Evolutionary conservation across 495 filamentous ascomycete genomes (phyloP), one percentile per base, ranked within the genome.

Genomic region (Daldinia caldariorum): DNA sequence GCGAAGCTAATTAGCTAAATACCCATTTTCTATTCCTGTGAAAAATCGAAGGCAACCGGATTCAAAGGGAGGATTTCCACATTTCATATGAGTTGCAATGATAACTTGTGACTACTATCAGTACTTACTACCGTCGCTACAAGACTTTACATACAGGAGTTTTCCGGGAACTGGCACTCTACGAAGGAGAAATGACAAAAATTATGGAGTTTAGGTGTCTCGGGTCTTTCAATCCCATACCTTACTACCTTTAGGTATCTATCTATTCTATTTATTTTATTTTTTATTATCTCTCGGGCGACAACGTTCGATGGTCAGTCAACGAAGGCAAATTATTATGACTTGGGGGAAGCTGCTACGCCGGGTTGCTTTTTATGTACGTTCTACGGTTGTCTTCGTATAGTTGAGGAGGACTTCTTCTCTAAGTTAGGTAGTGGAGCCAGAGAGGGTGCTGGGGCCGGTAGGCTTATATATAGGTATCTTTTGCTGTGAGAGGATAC

Each of bases 1-100:
- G 43, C 41, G 32, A 57, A 61, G 58, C 32, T 56, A 60, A 50
- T 70, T 53, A 66, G 37, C 61, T 64, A 50, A 61, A 70, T 70
- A 70, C 61, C 67, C 67, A 51, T 38, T 53, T 53, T 32, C 26
- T 61, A 58, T 39, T 12, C 49, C 18, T 35, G 20, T 57, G 20
- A 22, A 22, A 64, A 22, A 69, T 58, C 31, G 50, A 18, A 47
- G 54, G 67, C 61, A 16, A 50, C 56, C 41, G 34, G 29, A 43
- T 60, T 26, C 56, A 34, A 70, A 47, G 14, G 50, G 53, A 60
- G 50, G 56, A 57, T 34, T 61, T 18, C 8, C 14, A 26, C 22
- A 12, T 61, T 49, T 31, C 3, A 57, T 57, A 32, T 45, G 26
- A 16, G 59, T 39, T 34, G 61, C 57, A 39, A 39, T 39, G 16